These are phyloP conservation scores for Clitopilus hobsonii DNA, from an alignment of 768 basidiomycete genomes.

Conservation along the genomic window DNA sequence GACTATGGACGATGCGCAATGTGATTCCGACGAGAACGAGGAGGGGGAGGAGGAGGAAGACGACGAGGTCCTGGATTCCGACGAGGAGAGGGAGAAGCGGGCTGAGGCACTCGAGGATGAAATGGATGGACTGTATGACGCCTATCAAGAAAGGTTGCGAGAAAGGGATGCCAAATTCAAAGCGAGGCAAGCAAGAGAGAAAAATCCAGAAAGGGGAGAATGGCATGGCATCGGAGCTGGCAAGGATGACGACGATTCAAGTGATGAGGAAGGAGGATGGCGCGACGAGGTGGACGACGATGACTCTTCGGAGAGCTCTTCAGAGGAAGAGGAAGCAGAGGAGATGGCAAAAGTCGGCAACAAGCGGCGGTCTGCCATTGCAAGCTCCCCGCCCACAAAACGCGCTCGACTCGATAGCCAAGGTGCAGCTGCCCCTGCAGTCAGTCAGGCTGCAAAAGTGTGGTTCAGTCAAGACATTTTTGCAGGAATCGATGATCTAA, in stretches of 20 bases:
- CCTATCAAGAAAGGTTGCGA: constrained; percentile 73
- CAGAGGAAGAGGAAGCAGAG: constrained; percentile 33
- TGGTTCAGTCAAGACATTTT: constrained; percentile 98
- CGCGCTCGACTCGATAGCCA: constrained; percentile 46
- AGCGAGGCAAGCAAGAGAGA: constrained; percentile 71
- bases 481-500: constrained; percentile 50
- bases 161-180: constrained; percentile 87
- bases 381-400: constrained; percentile 26
- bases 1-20: constrained; percentile 16
- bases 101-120: constrained; percentile 71
- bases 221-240: constrained; percentile 69
- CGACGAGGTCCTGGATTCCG: constrained; percentile 48
- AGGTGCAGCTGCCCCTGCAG: constrained; percentile 35
- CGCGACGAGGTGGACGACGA: constrained; percentile 48
- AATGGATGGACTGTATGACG: constrained; percentile 84
- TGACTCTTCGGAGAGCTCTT: constrained; percentile 49
- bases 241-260: constrained; percentile 35
- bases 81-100: constrained; percentile 67
- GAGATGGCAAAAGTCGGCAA: not conserved
- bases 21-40: constrained; percentile 32
- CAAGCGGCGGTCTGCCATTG: not conserved
- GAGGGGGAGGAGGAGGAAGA: constrained; percentile 25
- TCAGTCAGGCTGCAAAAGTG: constrained; percentile 63
- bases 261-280: constrained; percentile 63
- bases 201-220: constrained; percentile 70